Conservation (phyloP, 352 stramenopile species). For the Phytophthora kernoviae region DNA sequence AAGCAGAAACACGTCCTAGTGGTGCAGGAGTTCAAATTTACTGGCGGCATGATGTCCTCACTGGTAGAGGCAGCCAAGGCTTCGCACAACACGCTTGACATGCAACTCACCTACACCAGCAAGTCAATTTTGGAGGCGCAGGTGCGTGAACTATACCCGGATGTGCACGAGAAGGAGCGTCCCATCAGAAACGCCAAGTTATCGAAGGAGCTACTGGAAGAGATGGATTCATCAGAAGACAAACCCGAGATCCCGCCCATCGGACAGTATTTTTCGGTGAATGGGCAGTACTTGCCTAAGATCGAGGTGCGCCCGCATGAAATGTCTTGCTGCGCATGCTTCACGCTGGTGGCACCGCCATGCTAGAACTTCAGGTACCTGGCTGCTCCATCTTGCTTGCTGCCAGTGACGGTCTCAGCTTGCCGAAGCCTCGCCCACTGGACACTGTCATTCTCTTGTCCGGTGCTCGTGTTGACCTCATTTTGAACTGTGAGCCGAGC, state of each 20-base stretch:
- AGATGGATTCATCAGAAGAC: constrained; percentile 26
- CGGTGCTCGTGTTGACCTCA: constrained; percentile 61
- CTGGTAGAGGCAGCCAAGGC: constrained; percentile 51
- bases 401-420: constrained; percentile 66
- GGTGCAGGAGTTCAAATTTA: constrained; percentile 71
- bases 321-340: constrained; percentile 63
- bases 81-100: constrained; percentile 52
- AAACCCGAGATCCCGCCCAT: constrained; percentile 37
- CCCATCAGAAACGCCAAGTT: constrained; percentile 30
- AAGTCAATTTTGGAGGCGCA: constrained; percentile 42
- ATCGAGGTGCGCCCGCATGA: constrained; percentile 57
- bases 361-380: constrained; percentile 62
- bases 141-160: constrained; percentile 47
- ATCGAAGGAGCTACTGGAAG: constrained; percentile 33
- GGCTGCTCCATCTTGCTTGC: constrained; percentile 62
- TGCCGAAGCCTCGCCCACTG: constrained; percentile 40
- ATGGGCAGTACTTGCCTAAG: constrained; percentile 72
- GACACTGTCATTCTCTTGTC: constrained; percentile 58
- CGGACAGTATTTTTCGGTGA: constrained; percentile 68
- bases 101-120: constrained; percentile 51
- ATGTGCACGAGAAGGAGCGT: constrained; percentile 40
- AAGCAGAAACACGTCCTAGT: constrained; percentile 51
- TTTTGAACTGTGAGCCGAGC: constrained; percentile 58
- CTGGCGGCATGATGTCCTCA: constrained; percentile 55
- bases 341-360: constrained; percentile 57